Base-by-base conservation (phyloP, 257 asterid genomes). In the Echites panduratus region DNA sequence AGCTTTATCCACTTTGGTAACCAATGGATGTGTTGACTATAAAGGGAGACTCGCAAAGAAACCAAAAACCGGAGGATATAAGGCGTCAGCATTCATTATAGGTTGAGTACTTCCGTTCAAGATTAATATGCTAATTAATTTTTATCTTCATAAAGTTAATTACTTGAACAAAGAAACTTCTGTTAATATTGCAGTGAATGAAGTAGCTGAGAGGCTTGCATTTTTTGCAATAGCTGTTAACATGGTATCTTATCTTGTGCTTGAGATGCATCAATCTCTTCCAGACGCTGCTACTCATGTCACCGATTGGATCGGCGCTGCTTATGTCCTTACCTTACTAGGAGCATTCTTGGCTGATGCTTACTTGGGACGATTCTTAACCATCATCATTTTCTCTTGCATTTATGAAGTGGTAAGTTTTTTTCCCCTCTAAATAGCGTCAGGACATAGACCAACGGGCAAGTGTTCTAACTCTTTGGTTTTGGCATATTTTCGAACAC, bases 281-380 rank as follows among this genome's bases (percentile, higher is more conserved):
- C 89, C 96, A 0, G 81, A 75, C 54, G 96, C 97, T 12, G 92
- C 91, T 44, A 89, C 96, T 73, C 92, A 91, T 72, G 97, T 89
- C 27, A 91, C 90, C 4, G 90, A 87, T 71, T 89, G 96, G 97
- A 84, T 89, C 32, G 97, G 97, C 52, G 93, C 96, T 20, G 96
- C 96, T 20, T 91, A 82, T 78, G 90, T 91, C 76, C 89, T 89
- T 1, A 87, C 97, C 2, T 69, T 91, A 4, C 71, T 87, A 2
- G 97, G 97, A 53, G 97, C 97, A 50, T 91, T 91, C 57, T 82
- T 89, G 8, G 95, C 95, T 7, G 96, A 91, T 63, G 91, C 97
- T 40, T 91, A 86, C 62, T 79, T 91, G 78, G 96, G 97, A 35
- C 92, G 97, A 17, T 86, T 89, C 70, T 80, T 74, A 27, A 91